These are phyloP conservation scores for Phialophora chinensis DNA, from an alignment of 2,329 filamentous ascomycete species.

Conservation along the genomic window DNA sequence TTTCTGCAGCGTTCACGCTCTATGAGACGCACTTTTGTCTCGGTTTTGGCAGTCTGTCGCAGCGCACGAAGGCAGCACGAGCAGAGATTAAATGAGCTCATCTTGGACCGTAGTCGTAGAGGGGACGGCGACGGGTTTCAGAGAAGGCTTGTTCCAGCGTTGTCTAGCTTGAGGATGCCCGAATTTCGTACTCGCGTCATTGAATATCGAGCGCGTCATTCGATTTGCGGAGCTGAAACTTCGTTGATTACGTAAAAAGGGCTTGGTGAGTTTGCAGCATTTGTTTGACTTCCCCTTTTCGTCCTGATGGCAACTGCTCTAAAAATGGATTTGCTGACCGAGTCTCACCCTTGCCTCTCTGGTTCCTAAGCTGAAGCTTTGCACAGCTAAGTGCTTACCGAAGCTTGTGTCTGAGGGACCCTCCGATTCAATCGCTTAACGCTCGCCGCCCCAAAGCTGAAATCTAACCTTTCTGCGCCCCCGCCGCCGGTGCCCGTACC, in stretches of 20 bases:
- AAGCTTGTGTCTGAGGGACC: constrained; percentile 23
- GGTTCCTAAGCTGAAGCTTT: constrained; percentile 25
- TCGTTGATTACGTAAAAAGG: background rate
- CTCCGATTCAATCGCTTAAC: constrained; percentile 13
- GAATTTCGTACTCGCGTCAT: constrained; percentile 12
- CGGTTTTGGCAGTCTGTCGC: constrained; percentile 27
- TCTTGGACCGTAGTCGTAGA: constrained; percentile 2
- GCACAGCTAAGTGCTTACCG: constrained; percentile 26
- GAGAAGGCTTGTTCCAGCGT: background rate
- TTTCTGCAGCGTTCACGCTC: background rate
- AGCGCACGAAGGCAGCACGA: constrained; percentile 36
- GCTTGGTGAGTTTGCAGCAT: constrained; percentile 13
- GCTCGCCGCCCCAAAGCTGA: constrained; percentile 12
- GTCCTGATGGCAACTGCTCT: constrained; percentile 11
- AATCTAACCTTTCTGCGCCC: constrained; percentile 9
- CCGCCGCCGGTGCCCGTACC: background rate
- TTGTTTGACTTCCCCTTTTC: constrained; percentile 9
- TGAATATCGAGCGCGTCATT: constrained; percentile 31
- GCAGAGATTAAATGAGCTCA: constrained; percentile 34
- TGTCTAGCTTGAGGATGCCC: background rate
- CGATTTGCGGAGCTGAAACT: background rate
- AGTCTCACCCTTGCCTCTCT: constrained; percentile 1
- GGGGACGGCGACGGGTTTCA: background rate
- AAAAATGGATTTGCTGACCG: constrained; percentile 31
- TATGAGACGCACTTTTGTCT: constrained; percentile 7